Evolutionary conservation across 2,329 filamentous ascomycete species (phyloP), one percentile per base, ranked within the genome.

Genomic region (Cladosporium sp.): DNA sequence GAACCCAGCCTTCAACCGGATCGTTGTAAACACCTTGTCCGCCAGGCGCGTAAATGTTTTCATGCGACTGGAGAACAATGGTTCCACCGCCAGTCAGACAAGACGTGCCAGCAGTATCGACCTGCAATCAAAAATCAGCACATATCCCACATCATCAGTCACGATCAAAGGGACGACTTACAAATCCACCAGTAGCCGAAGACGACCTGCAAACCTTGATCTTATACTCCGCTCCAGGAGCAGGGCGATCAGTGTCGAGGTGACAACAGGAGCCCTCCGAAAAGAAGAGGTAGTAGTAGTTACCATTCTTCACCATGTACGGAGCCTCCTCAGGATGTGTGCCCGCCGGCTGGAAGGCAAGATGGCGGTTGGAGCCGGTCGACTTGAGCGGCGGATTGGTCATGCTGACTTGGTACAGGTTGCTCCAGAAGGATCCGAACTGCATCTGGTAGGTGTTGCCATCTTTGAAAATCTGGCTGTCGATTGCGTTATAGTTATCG

Each of bases 361-460:
- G 76, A 60, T 87, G 82, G 65, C 80, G 76, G 39, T 69, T 65
- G 1, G 71, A 25, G 0, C 82, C 75, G 13, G 75, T 75, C 2
- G 73, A 72, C 5, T 78, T 78, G 1, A 34, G 67, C 57, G 75
- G 70, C 54, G 66, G 68, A 57, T 57, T 66, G n/a, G 8, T 72
- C 73, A 90, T 82, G 39, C 79, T 73, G 1, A 86, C 85, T 72
- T 87, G 85, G 77, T 86, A 89, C 66, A 91, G 81, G 71, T 88
- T 84, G 7, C 78, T 75, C 88, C 88, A 92, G 81, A 90, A 91
- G 14, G 86, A 89, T 26, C 89, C 89, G 68, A 90, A 91, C 66
- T 81, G 86, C 73, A 87, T 77, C 62, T 82, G 80, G 64, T 83
- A 83, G 18, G 80, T 79, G 59, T 82, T 74, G 2, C 75, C 76